phyloP scores from a whole-genome alignment of 768 basidiomycete species.

The Pulveroboletus sp. region DNA sequence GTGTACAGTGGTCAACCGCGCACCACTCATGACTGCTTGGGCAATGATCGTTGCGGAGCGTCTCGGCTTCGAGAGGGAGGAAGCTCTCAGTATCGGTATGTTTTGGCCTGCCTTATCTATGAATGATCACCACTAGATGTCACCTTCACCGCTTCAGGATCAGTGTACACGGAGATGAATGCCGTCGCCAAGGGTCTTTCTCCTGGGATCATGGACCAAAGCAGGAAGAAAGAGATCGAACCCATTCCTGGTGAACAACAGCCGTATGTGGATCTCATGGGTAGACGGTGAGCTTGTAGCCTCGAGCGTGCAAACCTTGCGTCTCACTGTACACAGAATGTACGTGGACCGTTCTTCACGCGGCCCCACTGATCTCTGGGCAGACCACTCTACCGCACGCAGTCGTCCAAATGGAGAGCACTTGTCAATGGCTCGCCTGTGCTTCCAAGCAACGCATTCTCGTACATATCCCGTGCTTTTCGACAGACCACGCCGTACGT shows the following conservation, averaged over 20 bases:
- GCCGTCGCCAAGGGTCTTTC: slow-evolving; percentile 82
- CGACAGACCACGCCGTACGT: slow-evolving; percentile 76
- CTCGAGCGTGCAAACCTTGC: not conserved
- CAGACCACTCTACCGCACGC: slow-evolving; percentile 80
- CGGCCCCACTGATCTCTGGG: slow-evolving; percentile 1
- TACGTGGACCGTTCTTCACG: slow-evolving; percentile 23
- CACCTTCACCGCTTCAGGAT: slow-evolving; percentile 48
- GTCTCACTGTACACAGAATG: slow-evolving; percentile 32
- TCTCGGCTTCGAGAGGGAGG: slow-evolving; percentile 82
- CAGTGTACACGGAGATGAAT: slow-evolving; percentile 93
- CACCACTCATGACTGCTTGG: slow-evolving; percentile 96
- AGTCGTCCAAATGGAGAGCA: slow-evolving; percentile 75
- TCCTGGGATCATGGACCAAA: slow-evolving; percentile 69
- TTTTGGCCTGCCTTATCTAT: not conserved
- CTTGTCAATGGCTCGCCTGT: slow-evolving; percentile 69
- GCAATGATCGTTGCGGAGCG: slow-evolving; percentile 81
- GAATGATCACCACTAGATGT: not conserved
- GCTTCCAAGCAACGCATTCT: slow-evolving; percentile 71
- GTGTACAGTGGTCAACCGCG: slow-evolving; percentile 76
- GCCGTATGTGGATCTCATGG: slow-evolving; percentile 86
- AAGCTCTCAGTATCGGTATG: slow-evolving; percentile 88
- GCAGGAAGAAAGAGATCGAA: slow-evolving; percentile 53
- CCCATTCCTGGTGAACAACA: slow-evolving; percentile 59
- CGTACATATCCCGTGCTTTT: slow-evolving; percentile 79
- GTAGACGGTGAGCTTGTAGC: slow-evolving; percentile 49